Percentiles rank a stretch among this genome's conserved stretches.
phyloP scores from a whole-genome alignment of 2,329 filamentous ascomycete species.

The Talaromyces amestolkiae region DNA sequence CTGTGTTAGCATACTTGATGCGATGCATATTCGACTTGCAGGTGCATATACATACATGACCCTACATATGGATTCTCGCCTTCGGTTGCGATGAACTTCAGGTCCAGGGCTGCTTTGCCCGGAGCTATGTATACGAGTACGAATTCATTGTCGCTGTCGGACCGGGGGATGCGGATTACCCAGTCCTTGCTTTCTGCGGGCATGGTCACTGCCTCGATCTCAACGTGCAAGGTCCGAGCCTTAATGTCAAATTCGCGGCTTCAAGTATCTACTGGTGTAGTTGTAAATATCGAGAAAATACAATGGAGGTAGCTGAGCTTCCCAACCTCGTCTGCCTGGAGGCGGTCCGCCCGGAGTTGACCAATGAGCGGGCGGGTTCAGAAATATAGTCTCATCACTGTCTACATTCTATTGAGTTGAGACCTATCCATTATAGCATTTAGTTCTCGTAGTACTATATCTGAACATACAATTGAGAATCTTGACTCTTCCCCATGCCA shows the following conservation, averaged over 20 bases:
- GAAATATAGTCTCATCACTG: not conserved
- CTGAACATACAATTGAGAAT: no score
- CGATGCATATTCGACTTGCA: not conserved
- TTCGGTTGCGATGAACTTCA: constrained; percentile 59
- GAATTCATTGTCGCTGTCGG: constrained; percentile 38
- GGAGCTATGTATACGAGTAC: constrained; percentile 53
- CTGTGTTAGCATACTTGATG: not conserved
- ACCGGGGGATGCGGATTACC: constrained; percentile 52
- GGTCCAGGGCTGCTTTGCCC: constrained; percentile 46
- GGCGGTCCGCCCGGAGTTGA: constrained; percentile 2
- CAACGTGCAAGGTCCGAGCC: not conserved
- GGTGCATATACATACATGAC: constrained; percentile 36
- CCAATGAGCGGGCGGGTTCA: constrained; percentile 1
- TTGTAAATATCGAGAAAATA: not conserved
- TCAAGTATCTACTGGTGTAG: not conserved
- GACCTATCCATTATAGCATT: not conserved
- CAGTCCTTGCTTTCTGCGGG: constrained; percentile 25
- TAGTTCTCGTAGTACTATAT: no score
- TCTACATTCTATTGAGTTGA: not conserved
- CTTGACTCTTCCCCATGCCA: not conserved
- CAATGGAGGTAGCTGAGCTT: constrained; percentile 5
- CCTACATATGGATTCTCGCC: constrained; percentile 54
- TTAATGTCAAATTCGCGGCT: no score
- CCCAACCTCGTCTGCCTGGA: constrained; percentile 15
- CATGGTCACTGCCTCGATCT: not conserved